Conservation (phyloP, 192 early-diverging fungal genomes). For the Backusella circina region DNA sequence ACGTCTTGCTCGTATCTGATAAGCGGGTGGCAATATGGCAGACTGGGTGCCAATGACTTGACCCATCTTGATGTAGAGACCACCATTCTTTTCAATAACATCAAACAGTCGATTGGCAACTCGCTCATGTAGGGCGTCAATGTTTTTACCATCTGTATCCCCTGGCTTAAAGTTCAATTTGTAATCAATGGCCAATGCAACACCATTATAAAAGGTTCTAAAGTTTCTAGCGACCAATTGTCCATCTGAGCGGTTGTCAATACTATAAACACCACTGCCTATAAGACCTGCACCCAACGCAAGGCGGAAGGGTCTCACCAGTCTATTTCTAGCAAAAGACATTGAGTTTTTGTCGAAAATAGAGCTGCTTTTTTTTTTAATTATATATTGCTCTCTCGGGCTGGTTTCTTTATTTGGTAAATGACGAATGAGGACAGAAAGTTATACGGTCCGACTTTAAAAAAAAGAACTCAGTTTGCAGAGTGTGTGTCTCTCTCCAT, state of each 20-base stretch:
- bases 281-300: background rate
- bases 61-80: conserved; percentile 90
- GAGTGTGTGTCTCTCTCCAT: background rate
- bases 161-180: conserved; percentile 77
- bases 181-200: conserved; percentile 63
- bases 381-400: background rate
- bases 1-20: conserved; percentile 53
- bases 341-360: background rate
- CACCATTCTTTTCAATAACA: conserved; percentile 78
- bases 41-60: conserved; percentile 70
- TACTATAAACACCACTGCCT: conserved; percentile 34
- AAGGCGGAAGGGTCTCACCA: background rate
- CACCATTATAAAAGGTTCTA: conserved; percentile 48
- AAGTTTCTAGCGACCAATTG: conserved; percentile 41
- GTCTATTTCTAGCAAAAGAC: background rate
- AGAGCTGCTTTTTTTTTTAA: background rate
- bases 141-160: conserved; percentile 25
- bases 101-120: conserved; percentile 69
- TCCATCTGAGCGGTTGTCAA: conserved; percentile 43
- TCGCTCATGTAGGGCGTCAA: conserved; percentile 70
- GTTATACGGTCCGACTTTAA: background rate
- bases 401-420: background rate
- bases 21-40: conserved; percentile 58
- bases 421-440: background rate
- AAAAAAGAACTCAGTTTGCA: background rate